Base-by-base conservation (phyloP, 345 rosid species). In the Salix brachista region DNA sequence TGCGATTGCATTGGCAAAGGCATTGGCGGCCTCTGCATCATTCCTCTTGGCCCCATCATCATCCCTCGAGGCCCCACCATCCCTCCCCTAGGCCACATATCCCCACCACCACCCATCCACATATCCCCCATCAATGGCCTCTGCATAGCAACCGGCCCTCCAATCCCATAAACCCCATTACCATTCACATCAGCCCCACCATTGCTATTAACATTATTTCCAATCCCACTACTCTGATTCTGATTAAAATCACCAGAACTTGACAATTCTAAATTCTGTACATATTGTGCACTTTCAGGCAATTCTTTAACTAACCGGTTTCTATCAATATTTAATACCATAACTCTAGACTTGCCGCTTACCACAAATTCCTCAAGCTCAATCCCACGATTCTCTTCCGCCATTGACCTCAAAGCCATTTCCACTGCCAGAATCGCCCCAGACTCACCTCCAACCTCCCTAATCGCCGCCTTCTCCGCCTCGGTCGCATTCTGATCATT, bases 311-410 rank as follows among this genome's bases (percentile, higher is more conserved):
- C 84, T 80, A 94, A 79, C 61, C 88, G 84, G n/a, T 85, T 88
- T 74, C 97, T 52, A 69, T 92, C 98, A 65, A 96, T 96, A 73
- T 81, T 85, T 84, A 90, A 75, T 13, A 96, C 92, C 98, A 93
- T 93, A 71, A 96, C 86, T 21, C 95, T 81, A 61, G 92, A 86
- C 85, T 92, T 96, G 14, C 97, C 99, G 64, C 92, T 82, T 11
- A 92, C 90, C 65, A 91, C 93, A 73, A 96, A 91, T 82, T 92
- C 97, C 83, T 87, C 97, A 37, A 96, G 76, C 67, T 96, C 97
- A 14, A 96, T 85, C 26, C 92, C 97, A 4, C 91, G 86, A 46
- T 89, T 91, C 76, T 93, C 97, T 81, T 96, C 97, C 6, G 92
- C 94, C 82, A 96, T 93, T 6, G 95, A 89, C 79, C 89, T 87